Evolutionary conservation across 306 rosid genomes (phyloP).

Genomic region (Carpinus viminea): DNA sequence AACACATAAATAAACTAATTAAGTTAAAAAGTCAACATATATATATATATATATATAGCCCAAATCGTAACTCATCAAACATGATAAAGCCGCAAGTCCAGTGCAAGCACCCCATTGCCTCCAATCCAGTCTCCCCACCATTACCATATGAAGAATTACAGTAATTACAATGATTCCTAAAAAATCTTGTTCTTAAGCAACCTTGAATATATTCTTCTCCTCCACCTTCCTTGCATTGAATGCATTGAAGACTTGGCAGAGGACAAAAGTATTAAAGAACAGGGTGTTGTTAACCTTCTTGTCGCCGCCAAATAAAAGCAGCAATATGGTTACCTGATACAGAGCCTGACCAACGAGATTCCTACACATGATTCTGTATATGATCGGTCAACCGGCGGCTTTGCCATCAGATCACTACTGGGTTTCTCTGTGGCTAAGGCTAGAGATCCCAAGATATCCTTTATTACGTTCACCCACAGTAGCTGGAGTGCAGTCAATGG

Average conservation of each 20-base stretch:
- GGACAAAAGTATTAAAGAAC: conserved; percentile 30
- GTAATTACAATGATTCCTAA: conserved; percentile 25
- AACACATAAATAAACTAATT: too few relatives aligned
- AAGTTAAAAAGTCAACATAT: too few relatives aligned
- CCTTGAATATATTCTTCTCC: conserved; percentile 28
- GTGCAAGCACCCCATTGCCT: conserved; percentile 31
- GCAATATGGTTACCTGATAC: conserved; percentile 26
- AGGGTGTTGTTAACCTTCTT: conserved; percentile 25
- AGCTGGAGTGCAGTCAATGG: conserved; percentile 28
- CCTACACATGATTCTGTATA: conserved; percentile 31
- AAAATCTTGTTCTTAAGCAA: conserved; percentile 26
- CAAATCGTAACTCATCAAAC: too few relatives aligned
- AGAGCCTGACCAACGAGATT: conserved; percentile 32
- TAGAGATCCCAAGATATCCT: conserved; percentile 33
- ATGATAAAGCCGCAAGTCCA: conserved; percentile 21
- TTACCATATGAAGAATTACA: conserved; percentile 15
- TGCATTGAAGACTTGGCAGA: conserved; percentile 30
- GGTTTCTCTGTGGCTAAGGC: conserved; percentile 29
- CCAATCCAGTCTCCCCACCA: conserved; percentile 33
- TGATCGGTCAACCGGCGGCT: conserved; percentile 6
- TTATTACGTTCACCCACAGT: conserved; percentile 34
- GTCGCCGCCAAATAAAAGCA: conserved; percentile 20
- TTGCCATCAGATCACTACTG: conserved; percentile 25
- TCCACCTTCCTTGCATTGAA: conserved; percentile 34
- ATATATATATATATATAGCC: too few relatives aligned